Evolutionary conservation across 805 yeast genomes (phyloP).

Genomic region (Wickerhamomyces canadensis): DNA sequence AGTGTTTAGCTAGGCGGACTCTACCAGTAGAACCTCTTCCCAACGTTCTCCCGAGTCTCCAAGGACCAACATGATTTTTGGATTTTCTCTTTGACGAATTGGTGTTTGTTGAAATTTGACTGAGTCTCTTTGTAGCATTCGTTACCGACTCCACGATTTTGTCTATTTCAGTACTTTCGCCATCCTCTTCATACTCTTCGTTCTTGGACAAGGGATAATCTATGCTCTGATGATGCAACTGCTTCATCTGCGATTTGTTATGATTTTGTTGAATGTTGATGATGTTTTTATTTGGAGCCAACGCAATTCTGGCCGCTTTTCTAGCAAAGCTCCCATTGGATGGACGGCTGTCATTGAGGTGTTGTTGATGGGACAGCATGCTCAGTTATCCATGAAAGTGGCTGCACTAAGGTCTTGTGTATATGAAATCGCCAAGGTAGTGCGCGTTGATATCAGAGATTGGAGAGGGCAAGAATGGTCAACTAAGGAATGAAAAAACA

Average conservation of each 20-base stretch:
- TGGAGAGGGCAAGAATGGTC: no score
- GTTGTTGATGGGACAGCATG: no score
- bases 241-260: background rate
- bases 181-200: background rate
- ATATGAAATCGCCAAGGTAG: no score
- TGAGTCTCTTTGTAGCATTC: slow-evolving; percentile 25
- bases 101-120: slow-evolving; percentile 25
- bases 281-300: slow-evolving; percentile 16
- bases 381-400: no score
- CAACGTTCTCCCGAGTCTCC: slow-evolving; percentile 91
- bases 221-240: background rate
- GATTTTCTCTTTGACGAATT: slow-evolving; percentile 26
- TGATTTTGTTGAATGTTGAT: slow-evolving; percentile 33
- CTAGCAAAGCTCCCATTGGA: slow-evolving; percentile 17
- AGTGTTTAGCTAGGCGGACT: slow-evolving; percentile 86
- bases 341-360: no score
- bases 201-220: background rate
- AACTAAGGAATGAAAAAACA: no score
- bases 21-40: slow-evolving; percentile 98
- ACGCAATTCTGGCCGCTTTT: slow-evolving; percentile 22
- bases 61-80: slow-evolving; percentile 66
- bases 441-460: no score
- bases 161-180: slow-evolving; percentile 19
- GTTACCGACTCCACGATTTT: slow-evolving; percentile 26
- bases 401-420: no score